phyloP scores from a whole-genome alignment of 106 monocot species.

The Triglochin maritima region DNA sequence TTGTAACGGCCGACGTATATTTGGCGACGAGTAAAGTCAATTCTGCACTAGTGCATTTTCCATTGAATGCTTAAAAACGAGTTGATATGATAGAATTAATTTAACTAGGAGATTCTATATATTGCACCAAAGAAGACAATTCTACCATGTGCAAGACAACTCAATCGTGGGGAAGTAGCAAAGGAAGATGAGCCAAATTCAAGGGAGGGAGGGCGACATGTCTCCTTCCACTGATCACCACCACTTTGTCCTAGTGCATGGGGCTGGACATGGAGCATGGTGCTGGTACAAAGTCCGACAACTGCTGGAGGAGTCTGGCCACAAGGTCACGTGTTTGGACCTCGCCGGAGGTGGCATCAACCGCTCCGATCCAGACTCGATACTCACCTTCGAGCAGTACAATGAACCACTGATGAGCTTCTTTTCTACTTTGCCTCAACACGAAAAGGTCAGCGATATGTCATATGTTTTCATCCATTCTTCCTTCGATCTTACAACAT shows the following conservation, averaged over 20 bases:
- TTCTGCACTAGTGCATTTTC: too few relatives aligned
- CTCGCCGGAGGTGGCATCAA: conserved; percentile 3
- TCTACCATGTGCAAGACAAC: too few relatives aligned
- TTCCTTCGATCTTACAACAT: too few relatives aligned
- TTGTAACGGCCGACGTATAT: too few relatives aligned
- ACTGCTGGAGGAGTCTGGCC: conserved; percentile 1
- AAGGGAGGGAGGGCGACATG: not conserved
- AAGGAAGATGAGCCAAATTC: too few relatives aligned
- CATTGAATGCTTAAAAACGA: too few relatives aligned
- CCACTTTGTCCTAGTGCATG: conserved; percentile 13
- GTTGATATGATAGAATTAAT: too few relatives aligned
- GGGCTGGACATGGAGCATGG: conserved; percentile 7
- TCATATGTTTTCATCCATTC: not conserved
- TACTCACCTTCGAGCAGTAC: not conserved
- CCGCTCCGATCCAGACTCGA: not conserved
- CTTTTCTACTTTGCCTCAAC: not conserved
- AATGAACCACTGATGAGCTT: not conserved
- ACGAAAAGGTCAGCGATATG: not conserved
- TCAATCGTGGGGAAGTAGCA: not conserved
- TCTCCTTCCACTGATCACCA: not conserved
- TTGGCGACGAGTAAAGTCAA: too few relatives aligned
- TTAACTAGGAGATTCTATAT: too few relatives aligned
- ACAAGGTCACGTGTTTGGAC: not conserved
- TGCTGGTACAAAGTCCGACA: conserved; percentile 4
- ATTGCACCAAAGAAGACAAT: too few relatives aligned